A percentile compares a stretch with the other conserved stretches of the same genome.
Evolutionary conservation across 2,329 filamentous ascomycete species (phyloP).

Genomic region (Aureobasidium sp.): DNA sequence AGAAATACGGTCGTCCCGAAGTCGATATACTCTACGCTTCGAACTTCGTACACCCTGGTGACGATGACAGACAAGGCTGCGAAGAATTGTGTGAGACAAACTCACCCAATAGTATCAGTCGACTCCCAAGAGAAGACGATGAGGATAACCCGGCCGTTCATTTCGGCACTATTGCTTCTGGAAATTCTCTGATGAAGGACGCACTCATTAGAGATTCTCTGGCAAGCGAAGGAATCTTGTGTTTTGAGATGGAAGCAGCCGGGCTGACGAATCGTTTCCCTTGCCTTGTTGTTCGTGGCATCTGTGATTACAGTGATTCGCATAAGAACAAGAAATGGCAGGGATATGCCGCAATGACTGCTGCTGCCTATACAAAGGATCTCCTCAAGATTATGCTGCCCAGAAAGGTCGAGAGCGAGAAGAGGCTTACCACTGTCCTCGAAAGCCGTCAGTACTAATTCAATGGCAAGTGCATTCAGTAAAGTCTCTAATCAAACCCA

Average conservation of each 20-base stretch:
- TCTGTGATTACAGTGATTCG: constrained; percentile 20
- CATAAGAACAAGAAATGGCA: constrained; percentile 21
- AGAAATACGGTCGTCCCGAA: constrained; percentile 17
- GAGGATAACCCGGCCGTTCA: constrained; percentile 22
- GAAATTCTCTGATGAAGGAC: constrained; percentile 20
- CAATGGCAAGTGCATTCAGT: too few species aligned
- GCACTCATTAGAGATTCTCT: too few species aligned
- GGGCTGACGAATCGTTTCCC: constrained; percentile 9
- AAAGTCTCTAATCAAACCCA: not conserved
- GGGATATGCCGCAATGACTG: constrained; percentile 16
- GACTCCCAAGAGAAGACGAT: not conserved
- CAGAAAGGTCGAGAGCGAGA: not conserved
- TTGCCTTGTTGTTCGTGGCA: constrained; percentile 20
- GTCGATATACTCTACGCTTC: constrained; percentile 24
- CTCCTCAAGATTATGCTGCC: not conserved
- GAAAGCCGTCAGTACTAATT: not conserved
- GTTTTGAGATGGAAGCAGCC: constrained; percentile 16
- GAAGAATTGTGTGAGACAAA: not conserved
- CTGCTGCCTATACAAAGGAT: constrained; percentile 18
- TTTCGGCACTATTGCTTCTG: constrained; percentile 32
- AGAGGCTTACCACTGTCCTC: not conserved
- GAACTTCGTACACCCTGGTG: constrained; percentile 10
- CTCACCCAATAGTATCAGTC: not conserved
- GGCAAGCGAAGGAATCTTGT: constrained; percentile 12
- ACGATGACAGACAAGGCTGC: constrained; percentile 9